Percentiles rank a stretch among this genome's conserved stretches.
phyloP scores from a whole-genome alignment of 1,139 yeast species.

The Pichia sp. region DNA sequence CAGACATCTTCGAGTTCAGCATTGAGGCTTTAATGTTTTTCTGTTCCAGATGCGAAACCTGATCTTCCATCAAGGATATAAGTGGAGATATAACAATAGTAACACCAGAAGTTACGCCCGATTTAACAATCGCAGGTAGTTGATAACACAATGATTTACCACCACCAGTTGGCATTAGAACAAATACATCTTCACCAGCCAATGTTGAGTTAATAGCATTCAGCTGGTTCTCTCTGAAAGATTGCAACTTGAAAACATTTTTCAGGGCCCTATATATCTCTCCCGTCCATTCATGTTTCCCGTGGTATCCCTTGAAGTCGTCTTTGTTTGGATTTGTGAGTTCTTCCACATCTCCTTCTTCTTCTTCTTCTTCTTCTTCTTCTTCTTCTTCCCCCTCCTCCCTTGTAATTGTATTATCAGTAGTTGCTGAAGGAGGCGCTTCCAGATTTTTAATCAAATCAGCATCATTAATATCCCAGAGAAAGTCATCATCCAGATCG shows the following conservation, averaged over 20 bases:
- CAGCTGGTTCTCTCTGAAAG: slow-evolving; percentile 78
- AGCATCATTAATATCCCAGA: slow-evolving; percentile 28
- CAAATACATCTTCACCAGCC: slow-evolving; percentile 82
- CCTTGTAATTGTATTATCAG: too few species aligned
- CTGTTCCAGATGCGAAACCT: slow-evolving; percentile 71
- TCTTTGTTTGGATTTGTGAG: slow-evolving; percentile 26
- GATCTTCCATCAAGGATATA: slow-evolving; percentile 96
- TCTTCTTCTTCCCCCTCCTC: too few species aligned
- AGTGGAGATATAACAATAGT: slow-evolving; percentile 93
- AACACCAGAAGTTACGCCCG: slow-evolving; percentile 75
- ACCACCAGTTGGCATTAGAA: slow-evolving; percentile 98
- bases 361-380: too few species aligned
- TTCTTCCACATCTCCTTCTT: slow-evolving; percentile 19
- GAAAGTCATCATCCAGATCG: slow-evolving; percentile 22
- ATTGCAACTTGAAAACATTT: slow-evolving; percentile 55
- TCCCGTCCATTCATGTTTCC: slow-evolving; percentile 51
- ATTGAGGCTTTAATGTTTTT: slow-evolving; percentile 77
- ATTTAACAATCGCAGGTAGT: slow-evolving; percentile 77
- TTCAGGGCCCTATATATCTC: slow-evolving; percentile 62
- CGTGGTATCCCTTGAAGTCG: slow-evolving; percentile 27
- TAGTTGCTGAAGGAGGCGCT: not conserved
- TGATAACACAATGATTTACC: slow-evolving; percentile 97
- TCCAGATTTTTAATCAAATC: slow-evolving; percentile 22
- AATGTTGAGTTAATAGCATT: slow-evolving; percentile 84
- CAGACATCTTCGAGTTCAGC: slow-evolving; percentile 73